Base-by-base conservation (phyloP, 192 early-diverging fungal genomes). In the Entomortierella lignicola region DNA sequence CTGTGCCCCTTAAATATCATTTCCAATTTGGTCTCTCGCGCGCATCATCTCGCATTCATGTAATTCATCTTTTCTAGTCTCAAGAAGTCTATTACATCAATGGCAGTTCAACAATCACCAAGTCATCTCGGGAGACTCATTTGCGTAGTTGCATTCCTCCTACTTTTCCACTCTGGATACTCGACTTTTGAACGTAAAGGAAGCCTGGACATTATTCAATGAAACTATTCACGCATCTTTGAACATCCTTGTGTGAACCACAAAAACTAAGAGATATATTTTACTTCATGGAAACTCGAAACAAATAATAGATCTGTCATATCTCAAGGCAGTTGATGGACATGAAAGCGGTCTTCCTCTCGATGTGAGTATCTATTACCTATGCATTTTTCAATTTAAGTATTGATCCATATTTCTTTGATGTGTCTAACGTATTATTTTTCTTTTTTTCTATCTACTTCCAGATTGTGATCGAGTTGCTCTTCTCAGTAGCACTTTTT, bases 151-250 rank as follows among this genome's bases (percentile, higher is more conserved):
- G 86, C 73, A 25, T 70, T 82, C 17, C 50, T 85, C 12, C 73
- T 88, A 26, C 66, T 88, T 17, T 63, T 77, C 44, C 86, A 88
- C 58, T 82, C 86, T 17, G 86, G 84, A 53, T 88, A 81, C 60
- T 88, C 86, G 18, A 88, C 86, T 20, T 88, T 85, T 69, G 84
- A 88, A 64, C 86, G 86, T 85, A 83, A 63, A 60, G 56, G 29
- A 29, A 27, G 20, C 44, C 17, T 47, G 44, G 44, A 47, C 44
- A 11, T 20, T 5, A 47, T 47, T 47, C 2, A 47, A n/a, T n/a
- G n/a, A n/a, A n/a, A n/a, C n/a, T n/a, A n/a, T n/a, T n/a, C n/a
- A n/a, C n/a, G n/a, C n/a, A n/a, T n/a, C n/a, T n/a, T n/a, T n/a
- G n/a, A n/a, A n/a, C n/a, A n/a, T n/a, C n/a, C n/a, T n/a, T n/a